These are phyloP conservation scores for Aspergillus terreus DNA, from an alignment of 2,329 filamentous ascomycete species.

Conservation along the genomic window DNA sequence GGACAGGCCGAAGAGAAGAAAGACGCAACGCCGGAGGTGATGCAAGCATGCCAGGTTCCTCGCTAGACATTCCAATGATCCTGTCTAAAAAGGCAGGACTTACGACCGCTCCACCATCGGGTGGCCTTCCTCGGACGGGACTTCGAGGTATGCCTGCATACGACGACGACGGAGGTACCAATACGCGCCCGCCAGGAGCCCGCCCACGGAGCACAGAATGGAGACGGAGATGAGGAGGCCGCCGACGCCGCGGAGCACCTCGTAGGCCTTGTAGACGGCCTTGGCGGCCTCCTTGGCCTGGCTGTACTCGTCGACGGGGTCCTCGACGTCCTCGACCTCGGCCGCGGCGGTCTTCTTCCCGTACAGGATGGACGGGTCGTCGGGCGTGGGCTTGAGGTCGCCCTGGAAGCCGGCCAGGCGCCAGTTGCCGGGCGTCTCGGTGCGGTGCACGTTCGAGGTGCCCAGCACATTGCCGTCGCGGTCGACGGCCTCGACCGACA, in stretches of 20 bases:
- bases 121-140: conserved; percentile 27
- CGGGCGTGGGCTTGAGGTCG: conserved; percentile 18
- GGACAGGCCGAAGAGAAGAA: conserved; percentile 1
- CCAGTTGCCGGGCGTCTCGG: conserved; percentile 26
- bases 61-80: background rate
- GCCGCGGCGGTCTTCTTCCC: conserved; percentile 15
- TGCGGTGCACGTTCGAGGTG: conserved; percentile 24
- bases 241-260: conserved; percentile 27
- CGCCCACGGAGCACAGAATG: conserved; percentile 20
- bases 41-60: conserved; percentile 1
- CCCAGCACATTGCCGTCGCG: conserved; percentile 22
- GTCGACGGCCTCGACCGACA: conserved; percentile 29
- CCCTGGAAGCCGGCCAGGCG: conserved; percentile 27
- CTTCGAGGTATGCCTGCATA: conserved; percentile 24
- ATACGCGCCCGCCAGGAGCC: conserved; percentile 19
- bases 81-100: too few species aligned
- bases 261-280: conserved; percentile 26
- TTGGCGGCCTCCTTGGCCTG: conserved; percentile 25
- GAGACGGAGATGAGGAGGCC: conserved; percentile 28
- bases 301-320: conserved; percentile 3
- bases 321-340: conserved; percentile 5
- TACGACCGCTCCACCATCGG: conserved; percentile 15
- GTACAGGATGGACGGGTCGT: conserved; percentile 24
- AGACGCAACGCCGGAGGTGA: conserved; percentile 1
- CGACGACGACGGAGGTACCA: conserved; percentile 19